A percentile compares a stretch with the other conserved stretches of the same genome.
Conservation (phyloP, 1,284 basidiomycete genomes). For the Ustilago trichophora region DNA sequence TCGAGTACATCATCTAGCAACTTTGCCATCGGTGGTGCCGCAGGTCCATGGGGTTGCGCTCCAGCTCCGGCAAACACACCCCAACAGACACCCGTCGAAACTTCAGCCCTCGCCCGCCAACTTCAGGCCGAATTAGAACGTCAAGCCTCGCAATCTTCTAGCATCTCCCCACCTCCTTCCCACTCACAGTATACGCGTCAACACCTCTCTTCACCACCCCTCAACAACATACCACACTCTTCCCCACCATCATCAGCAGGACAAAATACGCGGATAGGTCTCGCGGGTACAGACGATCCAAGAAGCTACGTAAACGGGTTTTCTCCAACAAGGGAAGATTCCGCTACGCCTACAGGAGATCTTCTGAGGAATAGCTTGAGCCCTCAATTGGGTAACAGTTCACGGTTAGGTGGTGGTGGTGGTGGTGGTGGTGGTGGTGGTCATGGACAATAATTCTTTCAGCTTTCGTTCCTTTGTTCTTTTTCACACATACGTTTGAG, state of each 20-base stretch:
- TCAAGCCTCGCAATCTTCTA: no score
- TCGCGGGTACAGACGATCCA: not conserved
- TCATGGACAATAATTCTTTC: no score
- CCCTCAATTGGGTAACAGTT: not conserved
- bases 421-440: no score
- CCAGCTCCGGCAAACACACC: constrained; percentile 52
- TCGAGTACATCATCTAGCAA: constrained; percentile 6
- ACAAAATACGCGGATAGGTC: not conserved
- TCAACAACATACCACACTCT: not conserved
- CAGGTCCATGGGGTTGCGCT: constrained; percentile 18
- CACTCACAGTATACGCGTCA: no score
- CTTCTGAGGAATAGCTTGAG: not conserved
- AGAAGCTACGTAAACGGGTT: constrained; percentile 37
- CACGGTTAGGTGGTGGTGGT: no score
- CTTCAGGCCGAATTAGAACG: constrained; percentile 41
- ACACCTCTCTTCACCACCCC: no score
- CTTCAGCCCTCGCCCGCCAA: constrained; percentile 37
- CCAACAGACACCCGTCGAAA: constrained; percentile 50
- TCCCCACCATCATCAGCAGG: not conserved
- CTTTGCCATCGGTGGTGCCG: constrained; percentile 1
- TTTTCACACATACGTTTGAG: no score
- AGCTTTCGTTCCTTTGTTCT: no score
- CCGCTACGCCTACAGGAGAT: constrained; percentile 11
- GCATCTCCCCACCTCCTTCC: no score
- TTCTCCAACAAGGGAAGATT: constrained; percentile 1